These are phyloP conservation scores for Phytophthora rubi DNA, from an alignment of 352 stramenopile species.

Conservation along the genomic window DNA sequence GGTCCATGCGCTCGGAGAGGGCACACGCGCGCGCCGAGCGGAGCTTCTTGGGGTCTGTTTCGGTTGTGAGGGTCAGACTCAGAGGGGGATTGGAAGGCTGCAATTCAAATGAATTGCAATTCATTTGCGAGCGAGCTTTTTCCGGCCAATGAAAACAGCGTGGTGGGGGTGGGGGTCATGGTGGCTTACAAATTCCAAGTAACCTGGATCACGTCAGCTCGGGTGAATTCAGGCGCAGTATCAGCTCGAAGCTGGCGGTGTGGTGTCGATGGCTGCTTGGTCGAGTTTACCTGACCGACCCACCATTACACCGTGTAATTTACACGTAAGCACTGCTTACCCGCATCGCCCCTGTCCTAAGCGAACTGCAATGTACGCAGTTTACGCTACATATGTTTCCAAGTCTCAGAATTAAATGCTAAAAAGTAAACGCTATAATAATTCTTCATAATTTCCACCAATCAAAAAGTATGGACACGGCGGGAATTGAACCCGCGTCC, in stretches of 20 bases:
- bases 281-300: not conserved
- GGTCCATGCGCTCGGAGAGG: constrained; percentile 44
- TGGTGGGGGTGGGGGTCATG: not conserved
- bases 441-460: too few species aligned
- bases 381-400: too few species aligned
- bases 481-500: too few species aligned
- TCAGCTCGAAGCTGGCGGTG: not conserved
- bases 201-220: not conserved
- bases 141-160: constrained; percentile 31
- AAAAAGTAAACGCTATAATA: too few species aligned
- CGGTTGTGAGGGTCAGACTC: constrained; percentile 13
- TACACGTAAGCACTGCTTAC: too few species aligned
- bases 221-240: not conserved
- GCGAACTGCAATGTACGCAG: too few species aligned
- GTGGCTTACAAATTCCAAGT: too few species aligned
- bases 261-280: not conserved
- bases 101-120: constrained; percentile 23
- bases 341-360: too few species aligned
- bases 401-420: too few species aligned
- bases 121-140: constrained; percentile 12
- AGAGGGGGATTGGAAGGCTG: constrained; percentile 3
- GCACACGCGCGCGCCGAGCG: not conserved
- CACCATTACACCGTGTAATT: not conserved
- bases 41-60: constrained; percentile 8
- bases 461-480: too few species aligned